These are phyloP conservation scores for Meripilus lineatus DNA, from an alignment of 1,284 basidiomycete species.

Conservation along the genomic window DNA sequence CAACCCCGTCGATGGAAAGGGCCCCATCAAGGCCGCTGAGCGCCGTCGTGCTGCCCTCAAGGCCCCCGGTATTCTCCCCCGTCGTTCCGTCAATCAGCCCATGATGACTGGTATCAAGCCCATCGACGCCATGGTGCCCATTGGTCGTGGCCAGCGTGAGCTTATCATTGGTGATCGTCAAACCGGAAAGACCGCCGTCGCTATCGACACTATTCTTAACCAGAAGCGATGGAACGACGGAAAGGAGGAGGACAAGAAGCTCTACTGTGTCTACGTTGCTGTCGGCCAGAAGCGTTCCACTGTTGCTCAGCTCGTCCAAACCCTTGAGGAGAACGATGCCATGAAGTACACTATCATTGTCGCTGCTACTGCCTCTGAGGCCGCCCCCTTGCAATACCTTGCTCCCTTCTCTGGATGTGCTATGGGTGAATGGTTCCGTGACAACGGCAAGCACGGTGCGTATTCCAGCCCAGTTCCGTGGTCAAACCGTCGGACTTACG, in stretches of 20 bases:
- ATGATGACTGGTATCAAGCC: slow-evolving; percentile 99
- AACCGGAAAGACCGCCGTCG: slow-evolving; percentile 98
- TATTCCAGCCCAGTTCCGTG: slow-evolving; percentile 7
- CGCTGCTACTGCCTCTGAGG: slow-evolving; percentile 98
- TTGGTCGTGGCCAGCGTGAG: slow-evolving; percentile 99
- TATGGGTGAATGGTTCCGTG: slow-evolving; percentile 99
- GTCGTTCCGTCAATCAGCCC: slow-evolving; percentile 99
- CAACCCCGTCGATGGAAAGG: slow-evolving; percentile 99
- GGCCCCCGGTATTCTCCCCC: slow-evolving; percentile 98
- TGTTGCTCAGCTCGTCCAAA: slow-evolving; percentile 98
- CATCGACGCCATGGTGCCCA: slow-evolving; percentile 99
- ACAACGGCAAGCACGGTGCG: slow-evolving; percentile 92
- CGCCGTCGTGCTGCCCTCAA: slow-evolving; percentile 97
- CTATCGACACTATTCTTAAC: slow-evolving; percentile 99
- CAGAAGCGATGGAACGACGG: slow-evolving; percentile 99
- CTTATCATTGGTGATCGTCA: slow-evolving; percentile 99
- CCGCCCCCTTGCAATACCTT: slow-evolving; percentile 97
- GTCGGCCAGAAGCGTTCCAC: slow-evolving; percentile 99
- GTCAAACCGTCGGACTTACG: not conserved
- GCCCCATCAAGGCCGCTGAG: slow-evolving; percentile 90
- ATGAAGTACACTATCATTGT: slow-evolving; percentile 99
- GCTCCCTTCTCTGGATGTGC: slow-evolving; percentile 99
- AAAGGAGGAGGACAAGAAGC: slow-evolving; percentile 93
- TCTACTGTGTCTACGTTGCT: slow-evolving; percentile 99
- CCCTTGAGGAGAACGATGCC: slow-evolving; percentile 98